Conservation (phyloP, 73 alveolate species). For the Uronychia setigera region DNA sequence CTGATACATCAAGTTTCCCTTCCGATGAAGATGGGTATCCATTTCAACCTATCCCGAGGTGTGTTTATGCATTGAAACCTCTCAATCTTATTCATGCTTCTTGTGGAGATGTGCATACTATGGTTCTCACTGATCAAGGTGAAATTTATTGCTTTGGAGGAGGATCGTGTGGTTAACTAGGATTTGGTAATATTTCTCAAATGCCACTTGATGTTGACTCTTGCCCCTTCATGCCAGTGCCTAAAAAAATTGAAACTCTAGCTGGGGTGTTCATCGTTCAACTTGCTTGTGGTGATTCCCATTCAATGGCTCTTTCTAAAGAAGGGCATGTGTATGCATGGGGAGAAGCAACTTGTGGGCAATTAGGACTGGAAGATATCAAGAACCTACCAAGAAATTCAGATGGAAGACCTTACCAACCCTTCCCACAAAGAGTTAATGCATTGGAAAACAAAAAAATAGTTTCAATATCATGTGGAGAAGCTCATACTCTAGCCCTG, state of each 20-base stretch:
- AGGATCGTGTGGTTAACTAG: slow-evolving; percentile 72
- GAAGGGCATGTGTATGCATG: slow-evolving; percentile 93
- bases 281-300: slow-evolving; percentile 93
- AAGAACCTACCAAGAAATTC: slow-evolving; percentile 66
- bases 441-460: slow-evolving; percentile 70
- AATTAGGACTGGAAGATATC: slow-evolving; percentile 79
- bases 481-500: slow-evolving; percentile 74
- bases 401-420: slow-evolving; percentile 83
- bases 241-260: slow-evolving; percentile 72
- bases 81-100: slow-evolving; percentile 64
- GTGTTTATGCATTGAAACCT: slow-evolving; percentile 74
- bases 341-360: slow-evolving; percentile 97
- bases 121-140: slow-evolving; percentile 70
- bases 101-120: slow-evolving; percentile 89
- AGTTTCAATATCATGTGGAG: slow-evolving; percentile 87
- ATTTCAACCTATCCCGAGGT: slow-evolving; percentile 85
- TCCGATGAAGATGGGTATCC: slow-evolving; percentile 93
- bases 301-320: slow-evolving; percentile 81
- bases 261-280: slow-evolving; percentile 57
- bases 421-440: slow-evolving; percentile 71
- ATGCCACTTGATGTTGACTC: slow-evolving; percentile 84
- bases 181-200: slow-evolving; percentile 64
- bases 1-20: slow-evolving; percentile 81
- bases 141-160: slow-evolving; percentile 80
- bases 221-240: slow-evolving; percentile 89